Base-by-base conservation (phyloP, 148 eudicot species). In the Rhododendron molle region DNA sequence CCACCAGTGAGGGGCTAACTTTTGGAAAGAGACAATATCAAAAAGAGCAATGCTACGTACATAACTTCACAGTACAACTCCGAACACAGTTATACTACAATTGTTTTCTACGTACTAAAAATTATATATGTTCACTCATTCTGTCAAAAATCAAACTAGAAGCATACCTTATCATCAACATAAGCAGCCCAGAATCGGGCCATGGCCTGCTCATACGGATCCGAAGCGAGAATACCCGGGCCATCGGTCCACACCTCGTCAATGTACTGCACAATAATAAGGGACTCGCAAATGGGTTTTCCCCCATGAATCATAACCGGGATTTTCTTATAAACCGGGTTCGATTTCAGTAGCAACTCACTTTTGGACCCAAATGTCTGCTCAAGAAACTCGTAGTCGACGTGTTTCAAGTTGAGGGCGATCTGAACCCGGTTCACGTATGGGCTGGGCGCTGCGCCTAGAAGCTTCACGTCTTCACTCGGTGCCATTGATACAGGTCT, bases 131-230 rank as follows among this genome's bases (percentile, higher is more conserved):
- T 40, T 40, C 43, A 40, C 7, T 38, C 5, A 40, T 16, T 18
- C 1, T 4, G 21, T 56, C 20, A 56, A 58, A 7, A 6, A 58
- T 58, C 23, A 58, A 21, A 58, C 3, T 0, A 58, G n/a, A 58
- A 58, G n/a, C 38, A 1, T 83, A 90, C 95, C 93, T 90, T 90
- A 0, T 92, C 90, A 84, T 92, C 95, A 54, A 92, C 16, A 74
- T 91, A 94, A 58, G 91, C 85, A n/a, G 94, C 91, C 95, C 96
- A 93, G 65, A 93, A 92, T 21, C 92, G 91, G 28, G 94, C 90
- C 12, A 83, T 58, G 85, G 98, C 96, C 5, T 94, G 91, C 44
- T 90, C 94, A 50, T 90, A 92, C 30, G 96, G 92, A 89, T 93
- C 92, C 14, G 92, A 90, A 15, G 95, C 95, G 26, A 94, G 89